These are phyloP conservation scores for Spiraea crenata DNA, from an alignment of 331 rosid genomes.

Conservation along the genomic window DNA sequence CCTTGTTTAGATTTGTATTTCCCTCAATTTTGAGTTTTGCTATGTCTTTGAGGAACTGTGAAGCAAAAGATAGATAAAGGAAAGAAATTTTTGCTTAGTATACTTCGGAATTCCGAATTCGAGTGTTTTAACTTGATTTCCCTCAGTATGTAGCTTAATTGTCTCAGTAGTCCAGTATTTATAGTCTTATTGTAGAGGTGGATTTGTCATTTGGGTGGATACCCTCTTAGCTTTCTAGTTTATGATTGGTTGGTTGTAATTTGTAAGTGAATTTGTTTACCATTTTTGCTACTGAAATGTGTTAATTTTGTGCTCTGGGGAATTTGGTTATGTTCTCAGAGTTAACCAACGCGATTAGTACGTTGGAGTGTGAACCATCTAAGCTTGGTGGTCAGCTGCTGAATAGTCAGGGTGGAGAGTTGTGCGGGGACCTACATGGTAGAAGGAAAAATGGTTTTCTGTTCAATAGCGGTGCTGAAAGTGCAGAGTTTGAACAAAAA, in stretches of 20 bases:
- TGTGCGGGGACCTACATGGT: conserved; percentile 31
- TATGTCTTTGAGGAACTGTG: not conserved
- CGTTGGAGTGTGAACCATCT: conserved; percentile 40
- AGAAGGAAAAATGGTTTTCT: conserved; percentile 41
- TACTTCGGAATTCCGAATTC: not conserved
- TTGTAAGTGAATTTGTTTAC: not conserved
- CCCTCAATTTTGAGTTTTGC: not conserved
- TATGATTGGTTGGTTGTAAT: not conserved
- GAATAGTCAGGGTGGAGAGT: conserved; percentile 38
- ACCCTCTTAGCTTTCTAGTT: not conserved
- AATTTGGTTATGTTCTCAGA: conserved; percentile 39
- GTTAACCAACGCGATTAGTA: conserved; percentile 35
- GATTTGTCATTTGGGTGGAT: not conserved
- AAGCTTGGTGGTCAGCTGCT: conserved; percentile 41
- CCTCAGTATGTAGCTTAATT: not conserved
- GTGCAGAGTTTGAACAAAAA: conserved; percentile 48
- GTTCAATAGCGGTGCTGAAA: conserved; percentile 42
- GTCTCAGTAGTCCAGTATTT: not conserved
- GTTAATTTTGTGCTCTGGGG: conserved; percentile 23
- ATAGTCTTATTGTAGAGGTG: not conserved
- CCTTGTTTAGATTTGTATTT: not conserved
- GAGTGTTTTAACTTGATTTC: not conserved
- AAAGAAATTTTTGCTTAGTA: not conserved
- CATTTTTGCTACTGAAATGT: not conserved
- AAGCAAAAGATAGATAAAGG: not conserved